Evolutionary conservation across 2,329 filamentous ascomycete genomes (phyloP).

Genomic region (Geosmithia morbida): DNA sequence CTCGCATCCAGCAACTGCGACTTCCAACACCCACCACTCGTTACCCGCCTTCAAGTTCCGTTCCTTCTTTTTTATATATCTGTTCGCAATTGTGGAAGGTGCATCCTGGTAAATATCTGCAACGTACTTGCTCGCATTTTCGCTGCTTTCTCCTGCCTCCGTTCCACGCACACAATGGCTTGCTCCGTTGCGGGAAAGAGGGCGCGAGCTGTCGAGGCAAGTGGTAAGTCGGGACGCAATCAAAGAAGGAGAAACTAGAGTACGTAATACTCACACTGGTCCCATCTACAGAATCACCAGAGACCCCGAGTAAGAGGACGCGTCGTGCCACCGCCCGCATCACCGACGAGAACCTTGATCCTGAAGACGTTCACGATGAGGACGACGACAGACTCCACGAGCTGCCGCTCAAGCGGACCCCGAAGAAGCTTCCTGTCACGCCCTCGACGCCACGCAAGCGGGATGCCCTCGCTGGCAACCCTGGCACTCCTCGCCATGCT

Average conservation of each 20-base stretch:
- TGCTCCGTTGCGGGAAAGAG: constrained; percentile 16
- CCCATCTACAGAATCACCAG: neutral
- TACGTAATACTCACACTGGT: neutral
- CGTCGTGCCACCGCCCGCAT: constrained; percentile 24
- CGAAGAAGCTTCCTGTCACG: constrained; percentile 39
- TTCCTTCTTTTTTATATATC: neutral
- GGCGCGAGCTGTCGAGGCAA: constrained; percentile 12
- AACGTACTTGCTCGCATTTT: neutral
- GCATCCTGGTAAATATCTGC: neutral
- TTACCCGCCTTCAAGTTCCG: neutral
- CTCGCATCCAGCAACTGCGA: neutral
- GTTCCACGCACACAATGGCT: constrained; percentile 1
- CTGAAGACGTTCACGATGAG: constrained; percentile 26
- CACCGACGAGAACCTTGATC: constrained; percentile 55
- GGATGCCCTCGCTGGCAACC: constrained; percentile 59
- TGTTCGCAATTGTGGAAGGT: neutral
- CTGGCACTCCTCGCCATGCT: constrained; percentile 70
- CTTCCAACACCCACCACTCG: neutral
- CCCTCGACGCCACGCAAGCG: constrained; percentile 65
- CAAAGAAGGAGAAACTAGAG: neutral
- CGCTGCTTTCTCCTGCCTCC: neutral
- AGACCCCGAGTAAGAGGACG: constrained; percentile 6
- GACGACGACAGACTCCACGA: constrained; percentile 20
- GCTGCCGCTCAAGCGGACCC: constrained; percentile 13
- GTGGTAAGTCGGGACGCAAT: constrained; percentile 11